A percentile compares a stretch with the other conserved stretches of the same genome.
These are phyloP conservation scores for Rhinocladiella similis DNA, from an alignment of 2,329 filamentous ascomycete species.

Conservation along the genomic window DNA sequence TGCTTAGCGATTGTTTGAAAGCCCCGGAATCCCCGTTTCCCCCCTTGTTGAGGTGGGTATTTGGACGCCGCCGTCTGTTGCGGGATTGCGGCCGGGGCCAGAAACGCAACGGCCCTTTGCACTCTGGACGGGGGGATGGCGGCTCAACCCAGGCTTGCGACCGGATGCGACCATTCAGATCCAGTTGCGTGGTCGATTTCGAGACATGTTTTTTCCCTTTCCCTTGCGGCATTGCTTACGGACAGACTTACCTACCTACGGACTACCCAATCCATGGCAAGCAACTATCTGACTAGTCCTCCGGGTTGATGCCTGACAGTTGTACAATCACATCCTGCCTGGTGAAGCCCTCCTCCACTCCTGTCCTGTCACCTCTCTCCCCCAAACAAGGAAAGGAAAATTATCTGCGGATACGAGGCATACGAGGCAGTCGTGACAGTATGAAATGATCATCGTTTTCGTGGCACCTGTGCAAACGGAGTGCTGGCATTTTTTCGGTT, in stretches of 20 bases:
- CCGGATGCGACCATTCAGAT: slow-evolving; percentile 9
- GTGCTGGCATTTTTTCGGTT: neutral
- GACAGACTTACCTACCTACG: neutral
- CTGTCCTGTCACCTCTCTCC: too few species aligned
- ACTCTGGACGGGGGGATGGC: slow-evolving; percentile 9
- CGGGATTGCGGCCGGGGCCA: slow-evolving; percentile 6
- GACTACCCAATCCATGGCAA: neutral
- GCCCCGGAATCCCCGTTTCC: neutral
- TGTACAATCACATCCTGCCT: neutral
- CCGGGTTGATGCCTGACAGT: neutral
- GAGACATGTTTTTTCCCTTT: neutral
- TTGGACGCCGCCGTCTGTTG: slow-evolving; percentile 7
- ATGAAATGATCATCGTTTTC: neutral
- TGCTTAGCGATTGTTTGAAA: slow-evolving; percentile 1
- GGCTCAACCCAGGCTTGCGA: neutral
- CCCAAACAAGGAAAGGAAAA: neutral
- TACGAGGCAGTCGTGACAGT: neutral
- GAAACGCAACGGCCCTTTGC: slow-evolving; percentile 5
- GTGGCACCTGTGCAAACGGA: neutral
- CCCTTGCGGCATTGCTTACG: neutral
- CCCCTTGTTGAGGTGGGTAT: neutral
- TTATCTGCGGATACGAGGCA: neutral
- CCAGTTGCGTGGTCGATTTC: neutral
- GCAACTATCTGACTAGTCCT: too few species aligned
- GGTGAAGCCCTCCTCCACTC: neutral